Evolutionary conservation across 352 stramenopile species (phyloP), one percentile per base, ranked within the genome.

Genomic region (Blastocystis sp.): DNA sequence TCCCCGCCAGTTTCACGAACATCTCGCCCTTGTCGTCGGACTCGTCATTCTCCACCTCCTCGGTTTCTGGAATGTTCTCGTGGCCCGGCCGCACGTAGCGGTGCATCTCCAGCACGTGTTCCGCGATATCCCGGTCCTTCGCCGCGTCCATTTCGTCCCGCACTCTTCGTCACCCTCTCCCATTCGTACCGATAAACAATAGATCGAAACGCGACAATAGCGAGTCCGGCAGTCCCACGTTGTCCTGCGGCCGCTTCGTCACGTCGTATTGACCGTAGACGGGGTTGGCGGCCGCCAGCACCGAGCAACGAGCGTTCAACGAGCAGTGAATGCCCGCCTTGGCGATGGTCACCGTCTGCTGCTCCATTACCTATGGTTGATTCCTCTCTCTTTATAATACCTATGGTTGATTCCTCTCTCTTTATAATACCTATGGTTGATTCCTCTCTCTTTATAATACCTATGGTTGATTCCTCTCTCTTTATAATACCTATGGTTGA

Each of bases 231-330:
- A 99, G 90, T 49, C 93, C 96, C 65, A 99, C 98, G 89, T 99
- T 99, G 77, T 98, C 94, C 88, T 99, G 95, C 9, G 97, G 94
- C 59, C 93, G 92, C 84, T 95, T 93, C 86, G 94, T 97, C 85
- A 96, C 94, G 91, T 99, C 97, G 90, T 99, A 99, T 88, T 98
- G 95, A 59, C 97, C 97, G 89, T 98, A 99, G 21, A 99, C 94
- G 16, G 97, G 97, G 88, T 99, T 99, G 14, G 97, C 97, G 3
- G 97, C 97, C 0, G 96, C 96, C 8, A 99, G 87, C 6, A 99
- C 96, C 65, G 14, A 72, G 89, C 96, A 99, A 51, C 96, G 91
- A 1, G 97, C 96, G 88, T 99, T 99, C 36, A 99, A 88, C 59
- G 93, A 97, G 0, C 96, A 95, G 89, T 99, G 96, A 87, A 99